Conservation (phyloP, 441 rosid genomes). For the Melastoma candidum region DNA sequence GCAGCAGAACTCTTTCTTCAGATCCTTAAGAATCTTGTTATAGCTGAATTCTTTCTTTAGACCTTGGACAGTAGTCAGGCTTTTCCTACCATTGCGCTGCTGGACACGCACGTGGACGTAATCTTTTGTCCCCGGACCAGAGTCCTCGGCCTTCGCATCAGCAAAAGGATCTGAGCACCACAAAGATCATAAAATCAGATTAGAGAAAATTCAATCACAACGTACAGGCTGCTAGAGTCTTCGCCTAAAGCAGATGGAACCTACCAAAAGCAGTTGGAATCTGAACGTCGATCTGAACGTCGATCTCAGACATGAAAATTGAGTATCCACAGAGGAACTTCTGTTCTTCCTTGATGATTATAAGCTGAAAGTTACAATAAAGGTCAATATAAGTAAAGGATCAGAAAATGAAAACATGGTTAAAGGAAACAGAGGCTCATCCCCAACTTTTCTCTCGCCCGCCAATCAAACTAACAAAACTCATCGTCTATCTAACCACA, state of each 20-base stretch:
- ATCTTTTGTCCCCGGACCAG: slow-evolving; percentile 14
- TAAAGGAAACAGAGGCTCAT: no score
- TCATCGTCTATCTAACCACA: no score
- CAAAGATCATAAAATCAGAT: not conserved
- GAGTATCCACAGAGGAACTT: slow-evolving; percentile 7
- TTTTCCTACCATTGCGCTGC: slow-evolving; percentile 19
- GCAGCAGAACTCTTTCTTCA: slow-evolving; percentile 15
- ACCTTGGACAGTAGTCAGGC: slow-evolving; percentile 16
- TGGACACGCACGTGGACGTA: slow-evolving; percentile 15
- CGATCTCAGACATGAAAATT: slow-evolving; percentile 10
- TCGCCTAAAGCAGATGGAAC: not conserved
- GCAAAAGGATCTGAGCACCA: slow-evolving; percentile 12
- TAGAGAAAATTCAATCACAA: not conserved
- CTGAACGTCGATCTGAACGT: not conserved
- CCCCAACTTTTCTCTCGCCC: no score
- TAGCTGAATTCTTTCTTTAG: slow-evolving; percentile 15
- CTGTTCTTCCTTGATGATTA: not conserved
- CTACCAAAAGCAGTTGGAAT: slow-evolving; percentile 8
- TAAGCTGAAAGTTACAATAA: slow-evolving; percentile 2
- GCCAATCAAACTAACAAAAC: no score
- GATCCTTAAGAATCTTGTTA: slow-evolving; percentile 14
- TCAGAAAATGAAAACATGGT: no score
- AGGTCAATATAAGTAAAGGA: no score
- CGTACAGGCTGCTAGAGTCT: no score
- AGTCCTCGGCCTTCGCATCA: slow-evolving; percentile 16